Evolutionary conservation across 345 rosid species (phyloP).

Genomic region (Linum trigynum): DNA sequence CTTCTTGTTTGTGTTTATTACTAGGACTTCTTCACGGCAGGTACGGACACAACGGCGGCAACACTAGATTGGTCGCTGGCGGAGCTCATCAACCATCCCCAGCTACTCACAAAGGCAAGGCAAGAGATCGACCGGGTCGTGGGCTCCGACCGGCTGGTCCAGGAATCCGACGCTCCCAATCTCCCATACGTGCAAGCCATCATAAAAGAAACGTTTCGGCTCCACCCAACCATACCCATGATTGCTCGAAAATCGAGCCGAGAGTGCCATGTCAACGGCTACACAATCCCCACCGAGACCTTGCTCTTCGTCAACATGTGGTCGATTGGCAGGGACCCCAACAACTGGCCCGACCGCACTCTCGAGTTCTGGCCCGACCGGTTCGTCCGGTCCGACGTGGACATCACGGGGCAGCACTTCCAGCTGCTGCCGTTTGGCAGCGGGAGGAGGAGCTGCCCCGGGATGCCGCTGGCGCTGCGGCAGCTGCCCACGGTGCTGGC

Average conservation of each 20-base stretch:
- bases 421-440: slow-evolving; percentile 38
- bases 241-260: slow-evolving; percentile 20
- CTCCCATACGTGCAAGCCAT: slow-evolving; percentile 35
- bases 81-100: slow-evolving; percentile 35
- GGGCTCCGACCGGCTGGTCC: slow-evolving; percentile 22
- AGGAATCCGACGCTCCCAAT: slow-evolving; percentile 28
- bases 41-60: slow-evolving; percentile 34
- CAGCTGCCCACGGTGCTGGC: slow-evolving; percentile 23
- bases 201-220: slow-evolving; percentile 34
- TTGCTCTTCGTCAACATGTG: slow-evolving; percentile 29
- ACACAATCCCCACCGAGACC: slow-evolving; percentile 22
- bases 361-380: slow-evolving; percentile 32
- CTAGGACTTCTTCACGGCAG: slow-evolving; percentile 41
- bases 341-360: slow-evolving; percentile 25
- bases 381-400: slow-evolving; percentile 17
- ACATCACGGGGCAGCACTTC: slow-evolving; percentile 30
- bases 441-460: slow-evolving; percentile 44
- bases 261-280: slow-evolving; percentile 22
- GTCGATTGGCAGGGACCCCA: slow-evolving; percentile 38
- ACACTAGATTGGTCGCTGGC: slow-evolving; percentile 36
- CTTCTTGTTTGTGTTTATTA: neutral
- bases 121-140: slow-evolving; percentile 26
- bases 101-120: slow-evolving; percentile 24
- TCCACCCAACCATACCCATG: slow-evolving; percentile 44
- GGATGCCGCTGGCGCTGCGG: slow-evolving; percentile 32